Conservation (phyloP, 345 rosid species). For the Boechera divaricarpa region DNA sequence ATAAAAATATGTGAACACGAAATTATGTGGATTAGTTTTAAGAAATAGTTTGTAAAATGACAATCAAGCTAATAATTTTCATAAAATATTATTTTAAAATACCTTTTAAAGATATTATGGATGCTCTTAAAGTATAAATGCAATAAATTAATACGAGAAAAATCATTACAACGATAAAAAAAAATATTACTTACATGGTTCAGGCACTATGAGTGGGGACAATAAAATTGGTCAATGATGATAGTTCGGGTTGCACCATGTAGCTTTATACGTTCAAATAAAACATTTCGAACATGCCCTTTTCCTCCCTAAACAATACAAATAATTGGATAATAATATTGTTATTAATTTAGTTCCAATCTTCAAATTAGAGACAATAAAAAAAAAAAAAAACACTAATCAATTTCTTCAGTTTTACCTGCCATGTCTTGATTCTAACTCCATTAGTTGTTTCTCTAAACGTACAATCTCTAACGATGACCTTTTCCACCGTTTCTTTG, state of each 20-base stretch:
- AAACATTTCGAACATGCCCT: constrained; percentile 53
- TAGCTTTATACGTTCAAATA: constrained; percentile 44
- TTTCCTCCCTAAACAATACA: constrained; percentile 50
- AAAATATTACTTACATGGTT: constrained; percentile 12
- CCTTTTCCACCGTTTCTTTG: constrained; percentile 44
- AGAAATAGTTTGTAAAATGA: not conserved
- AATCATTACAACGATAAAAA: too few relatives aligned
- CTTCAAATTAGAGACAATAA: not conserved
- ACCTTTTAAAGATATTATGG: too few relatives aligned
- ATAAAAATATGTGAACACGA: not conserved
- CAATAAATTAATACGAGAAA: too few relatives aligned
- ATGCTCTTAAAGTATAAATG: too few relatives aligned
- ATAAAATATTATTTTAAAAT: too few relatives aligned
- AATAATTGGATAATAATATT: not conserved
- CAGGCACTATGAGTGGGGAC: constrained; percentile 51
- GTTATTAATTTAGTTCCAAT: not conserved
- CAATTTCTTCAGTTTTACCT: constrained; percentile 40
- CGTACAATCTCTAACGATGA: constrained; percentile 40
- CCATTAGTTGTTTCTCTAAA: constrained; percentile 53
- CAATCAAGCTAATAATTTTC: not conserved
- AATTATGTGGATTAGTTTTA: not conserved
- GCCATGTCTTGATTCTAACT: constrained; percentile 63
- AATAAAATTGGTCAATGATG: constrained; percentile 61
- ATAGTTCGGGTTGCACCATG: constrained; percentile 48
- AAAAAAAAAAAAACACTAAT: not conserved